Base-by-base conservation (phyloP, 2,329 filamentous ascomycete genomes). In the Byssochlamys sp. region DNA sequence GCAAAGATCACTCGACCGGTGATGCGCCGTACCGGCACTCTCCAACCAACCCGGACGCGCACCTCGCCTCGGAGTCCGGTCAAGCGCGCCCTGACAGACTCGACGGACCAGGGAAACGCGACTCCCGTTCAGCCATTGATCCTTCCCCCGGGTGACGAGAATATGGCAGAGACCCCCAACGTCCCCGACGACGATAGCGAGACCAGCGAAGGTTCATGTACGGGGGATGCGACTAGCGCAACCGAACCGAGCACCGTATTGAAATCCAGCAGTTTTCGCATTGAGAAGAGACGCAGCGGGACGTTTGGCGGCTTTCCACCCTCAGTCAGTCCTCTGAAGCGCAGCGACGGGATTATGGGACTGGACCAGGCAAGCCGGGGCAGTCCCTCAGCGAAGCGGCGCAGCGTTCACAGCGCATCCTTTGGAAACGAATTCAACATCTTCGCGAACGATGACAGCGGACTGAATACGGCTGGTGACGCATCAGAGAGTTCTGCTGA, bases 261-360 rank as follows among this genome's bases (percentile, higher is more conserved):
- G 27, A 76, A 75, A 52, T 66, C 72, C 7, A 71, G 70, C 2
- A 67, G 75, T 59, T 74, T 77, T 51, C 74, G 74, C 55, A 73
- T 78, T 51, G 81, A 81, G 60, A 81, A 78, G 69, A 76, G 70
- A 64, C 71, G 76, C 14, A 78, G 75, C 62, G 74, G 73, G 25
- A 76, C 69, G 53, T 74, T 79, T 67, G 74, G 75, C 63, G 74
- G 78, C 52, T 75, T 78, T 53, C 78, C 82, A 19, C 78, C 82
- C 24, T 84, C 85, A 60, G 85, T 87, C 4, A 96, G 92, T 69
- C 91, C 92, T 4, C 77, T 97, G 65, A 96, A 97, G 80, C 86
- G 94, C 65, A 92, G 88, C 68, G 92, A 97, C 76, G 87, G 89
- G 50, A 87, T 87, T 55, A 92, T 95, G 88, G 90, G 90, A 67